Base-by-base conservation (phyloP, 495 filamentous ascomycete species). In the Talaromyces ruber region DNA sequence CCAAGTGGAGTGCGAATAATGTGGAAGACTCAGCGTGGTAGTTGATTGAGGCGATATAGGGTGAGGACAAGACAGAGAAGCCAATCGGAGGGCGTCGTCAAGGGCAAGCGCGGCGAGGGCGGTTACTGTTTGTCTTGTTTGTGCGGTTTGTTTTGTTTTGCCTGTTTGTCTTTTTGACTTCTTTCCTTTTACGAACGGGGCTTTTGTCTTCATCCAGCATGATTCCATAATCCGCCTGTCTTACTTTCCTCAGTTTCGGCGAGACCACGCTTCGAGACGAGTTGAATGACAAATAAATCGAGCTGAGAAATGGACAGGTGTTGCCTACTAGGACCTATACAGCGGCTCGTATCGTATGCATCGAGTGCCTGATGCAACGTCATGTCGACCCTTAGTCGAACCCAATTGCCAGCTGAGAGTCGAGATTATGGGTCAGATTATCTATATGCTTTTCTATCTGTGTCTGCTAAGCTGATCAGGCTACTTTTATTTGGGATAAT, bases 401-500 rank as follows among this genome's bases (percentile, higher is more conserved):
- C 14, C 34, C 12, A 39, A 39, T 39, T 34, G 4, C 12, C 0
- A n/a, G 34, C 34, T 16, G 34, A 39, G 9, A 39, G 4, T 5
- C 14, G 16, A 16, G 34, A 16, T 39, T 16, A 39, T 39, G 34
- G 12, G 16, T 16, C 34, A 39, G 43, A 22, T 47, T 47, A 47
- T 47, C 43, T 47, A 47, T 47, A 47, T 47, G 21, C 18, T 47
- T 47, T 47, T 47, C 43, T 47, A 21, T 47, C 16, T 7, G n/a
- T 21, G n/a, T 21, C 43, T 47, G 43, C 18, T 18, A 14, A 43
- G 18, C 3, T 21, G 2, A 21, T 29, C 26, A 34, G 9, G 28
- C 24, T 6, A 18, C 28, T 22, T 18, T 59, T 75, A 82, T 71
- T 88, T 88, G 28, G 91, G 89, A 71, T 91, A 92, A 53, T 94